Evolutionary conservation across 345 rosid species (phyloP), one percentile per base, ranked within the genome.

Genomic region (Eucalyptus paniculata): DNA sequence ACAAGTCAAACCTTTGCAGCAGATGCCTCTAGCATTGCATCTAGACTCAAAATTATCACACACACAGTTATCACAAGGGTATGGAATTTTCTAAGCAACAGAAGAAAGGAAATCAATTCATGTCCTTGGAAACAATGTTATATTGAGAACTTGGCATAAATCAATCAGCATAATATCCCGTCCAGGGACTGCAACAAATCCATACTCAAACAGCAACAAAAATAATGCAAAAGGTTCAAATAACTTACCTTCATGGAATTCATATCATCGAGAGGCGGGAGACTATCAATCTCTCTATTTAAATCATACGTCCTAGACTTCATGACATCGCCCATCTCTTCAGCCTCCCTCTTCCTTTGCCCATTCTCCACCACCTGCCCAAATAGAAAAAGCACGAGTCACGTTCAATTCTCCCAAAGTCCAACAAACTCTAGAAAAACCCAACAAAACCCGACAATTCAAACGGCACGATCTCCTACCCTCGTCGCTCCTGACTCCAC

Each of bases 401-500:
- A 5, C 67, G 67, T 60, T 60, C 32, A 60, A 28, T 60, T 28
- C 67, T 60, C 67, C 16, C 32, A 28, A 12, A 60, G 67, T 60
- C 32, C 15, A 60, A 28, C 67, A 15, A 60, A 60, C 67, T 28
- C 67, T 11, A 58, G 30, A 60, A 28, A 60, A 28, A 60, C 67
- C 67, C 30, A 4, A 24, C 56, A 53, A 53, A 53, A 53, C 56
- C 9, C 67, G 30, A 60, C 32, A 28, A 60, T 60, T 26, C 67
- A 60, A 60, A 60, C 3, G 67, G 32, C 67, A 28, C n/a, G 30
- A 60, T 60, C 67, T 28, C 30, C n/a, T 60, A 60, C 2, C 67
- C 32, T 60, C 67, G 67, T 60, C 16, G 99, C 97, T 18, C 99
- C 99, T 7, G 96, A 94, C 91, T 98, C 99, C 9, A 98, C 98